Conservation (phyloP, 768 basidiomycete species). For the Xanthoconium stramineum region DNA sequence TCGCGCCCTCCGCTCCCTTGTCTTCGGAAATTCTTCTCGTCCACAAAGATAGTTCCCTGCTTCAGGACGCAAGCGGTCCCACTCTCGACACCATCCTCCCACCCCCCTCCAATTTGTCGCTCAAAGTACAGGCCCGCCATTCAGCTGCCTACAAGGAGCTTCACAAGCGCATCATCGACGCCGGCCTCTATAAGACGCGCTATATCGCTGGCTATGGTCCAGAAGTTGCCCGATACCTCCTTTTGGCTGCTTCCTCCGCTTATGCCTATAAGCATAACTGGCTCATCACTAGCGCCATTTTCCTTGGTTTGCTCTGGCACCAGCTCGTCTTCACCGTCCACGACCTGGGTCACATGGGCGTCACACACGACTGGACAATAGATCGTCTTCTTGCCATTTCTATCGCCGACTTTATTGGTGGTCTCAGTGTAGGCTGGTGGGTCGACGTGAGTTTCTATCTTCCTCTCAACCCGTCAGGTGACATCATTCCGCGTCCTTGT, state of each 20-base stretch:
- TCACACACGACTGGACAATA: constrained; percentile 80
- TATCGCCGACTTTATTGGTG: constrained; percentile 85
- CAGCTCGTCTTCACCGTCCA: constrained; percentile 91
- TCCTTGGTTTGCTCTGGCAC: constrained; percentile 90
- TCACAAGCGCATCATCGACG: constrained; percentile 66
- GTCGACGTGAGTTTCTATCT: constrained; percentile 70
- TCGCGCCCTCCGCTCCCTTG: constrained; percentile 32
- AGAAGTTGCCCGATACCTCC: constrained; percentile 74
- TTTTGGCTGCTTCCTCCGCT: constrained; percentile 58
- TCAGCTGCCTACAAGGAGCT: constrained; percentile 79
- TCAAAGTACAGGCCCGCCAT: constrained; percentile 58
- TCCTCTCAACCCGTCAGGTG: neutral
- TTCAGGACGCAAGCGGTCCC: constrained; percentile 34
- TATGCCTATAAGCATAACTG: constrained; percentile 61
- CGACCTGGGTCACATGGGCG: constrained; percentile 92
- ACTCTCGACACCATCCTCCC: constrained; percentile 47
- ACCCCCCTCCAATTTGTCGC: constrained; percentile 52
- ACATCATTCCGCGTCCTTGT: constrained; percentile 1
- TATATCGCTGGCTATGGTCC: constrained; percentile 88
- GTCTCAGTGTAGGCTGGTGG: constrained; percentile 98
- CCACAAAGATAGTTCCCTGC: constrained; percentile 33
- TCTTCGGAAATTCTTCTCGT: constrained; percentile 65
- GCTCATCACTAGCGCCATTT: constrained; percentile 72
- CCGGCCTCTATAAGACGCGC: constrained; percentile 82
- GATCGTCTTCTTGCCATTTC: constrained; percentile 80